A percentile compares a stretch with the other conserved stretches of the same genome.
Conservation (phyloP, 2,329 filamentous ascomycete species). For the Aphanoascus verrucosus region DNA sequence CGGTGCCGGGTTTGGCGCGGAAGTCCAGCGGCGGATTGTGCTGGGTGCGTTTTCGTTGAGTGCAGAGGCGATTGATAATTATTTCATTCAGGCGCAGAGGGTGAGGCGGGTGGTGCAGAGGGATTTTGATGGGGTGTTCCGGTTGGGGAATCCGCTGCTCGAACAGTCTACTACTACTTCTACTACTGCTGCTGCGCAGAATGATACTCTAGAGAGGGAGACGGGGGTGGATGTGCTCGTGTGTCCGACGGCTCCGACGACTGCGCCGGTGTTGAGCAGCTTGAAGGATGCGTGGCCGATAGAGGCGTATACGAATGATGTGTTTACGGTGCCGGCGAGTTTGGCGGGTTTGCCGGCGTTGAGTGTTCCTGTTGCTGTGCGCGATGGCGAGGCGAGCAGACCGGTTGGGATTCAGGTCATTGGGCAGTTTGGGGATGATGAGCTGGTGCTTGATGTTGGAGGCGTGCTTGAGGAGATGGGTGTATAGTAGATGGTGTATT, state of each 20-base stretch:
- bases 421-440: slow-evolving; percentile 40
- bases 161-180: no score
- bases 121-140: slow-evolving; percentile 77
- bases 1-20: slow-evolving; percentile 63
- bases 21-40: slow-evolving; percentile 77
- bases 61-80: slow-evolving; percentile 85
- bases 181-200: no score
- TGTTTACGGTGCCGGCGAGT: slow-evolving; percentile 91
- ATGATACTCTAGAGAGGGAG: neutral
- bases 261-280: slow-evolving; percentile 55
- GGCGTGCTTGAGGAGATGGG: slow-evolving; percentile 24
- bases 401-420: slow-evolving; percentile 37
- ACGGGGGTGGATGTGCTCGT: slow-evolving; percentile 66
- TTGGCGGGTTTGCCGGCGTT: slow-evolving; percentile 82
- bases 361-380: slow-evolving; percentile 58
- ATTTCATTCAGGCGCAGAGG: slow-evolving; percentile 88
- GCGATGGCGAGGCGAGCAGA: slow-evolving; percentile 3
- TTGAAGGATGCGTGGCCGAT: slow-evolving; percentile 43
- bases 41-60: slow-evolving; percentile 84
- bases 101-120: slow-evolving; percentile 70
- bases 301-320: slow-evolving; percentile 83
- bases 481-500: neutral
- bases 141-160: slow-evolving; percentile 54
- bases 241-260: slow-evolving; percentile 73
- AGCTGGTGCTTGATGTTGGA: slow-evolving; percentile 32